Evolutionary conservation across 2,329 filamentous ascomycete genomes (phyloP), one percentile per base, ranked within the genome.

Genomic region (Harringtonia lauricola): DNA sequence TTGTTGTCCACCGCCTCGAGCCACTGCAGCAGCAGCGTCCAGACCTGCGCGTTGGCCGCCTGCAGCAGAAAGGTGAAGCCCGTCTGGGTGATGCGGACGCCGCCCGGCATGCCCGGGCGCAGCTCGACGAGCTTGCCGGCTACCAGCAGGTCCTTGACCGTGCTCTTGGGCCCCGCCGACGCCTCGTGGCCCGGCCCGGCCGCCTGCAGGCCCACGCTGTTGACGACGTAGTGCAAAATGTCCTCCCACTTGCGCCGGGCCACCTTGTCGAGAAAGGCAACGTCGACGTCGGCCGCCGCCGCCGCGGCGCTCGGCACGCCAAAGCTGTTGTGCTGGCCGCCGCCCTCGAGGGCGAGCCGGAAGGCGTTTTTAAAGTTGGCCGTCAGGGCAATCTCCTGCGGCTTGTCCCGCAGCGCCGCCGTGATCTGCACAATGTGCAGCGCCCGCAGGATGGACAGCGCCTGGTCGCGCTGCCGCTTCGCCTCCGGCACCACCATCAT

Each of bases 51-150:
- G 60, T 95, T 96, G 47, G 90, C 83, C 57, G 95, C 90, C 56
- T 96, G 90, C 9, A 98, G 71, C 45, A 98, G 70, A 57, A 98
- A 98, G 0, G 86, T 89, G 59, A 98, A 98, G 8, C 92, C 92
- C 3, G 86, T 80, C 58, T 95, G 82, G 0, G 92, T 98, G 55
- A 98, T 98, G 43, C 76, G 78, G 10, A 87, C 72, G 13, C 69
- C 66, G 15, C 54, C 55, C 37, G 59, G 55, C 36, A 52, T 53
- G 33, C 58, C 58, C 3, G 52, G 50, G 3, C 67, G 64, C 33
- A 67, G 64, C 57, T 87, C 81, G 18, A 98, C 88, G 9, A 96
- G 76, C 42, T 83, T 76, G 3, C 92, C 92, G 1, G 79, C 76
- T 52, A 88, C 72, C 39, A 98, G 72, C 35, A 98, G 72, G 50